Conservation (phyloP, 2,329 filamentous ascomycete genomes). For the Atkinsonella hypoxylon region DNA sequence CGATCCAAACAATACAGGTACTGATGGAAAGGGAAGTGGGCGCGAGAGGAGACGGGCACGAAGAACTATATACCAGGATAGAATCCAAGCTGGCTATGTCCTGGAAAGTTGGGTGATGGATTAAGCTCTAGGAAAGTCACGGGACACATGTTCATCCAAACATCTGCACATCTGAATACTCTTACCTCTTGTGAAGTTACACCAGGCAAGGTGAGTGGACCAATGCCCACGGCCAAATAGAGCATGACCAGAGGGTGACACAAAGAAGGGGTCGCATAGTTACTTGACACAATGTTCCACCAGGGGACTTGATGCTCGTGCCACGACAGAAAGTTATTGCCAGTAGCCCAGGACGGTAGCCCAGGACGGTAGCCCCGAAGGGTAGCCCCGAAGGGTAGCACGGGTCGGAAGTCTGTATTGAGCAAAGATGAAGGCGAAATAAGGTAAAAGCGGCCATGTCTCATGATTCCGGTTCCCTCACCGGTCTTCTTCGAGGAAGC, state of each 20-base stretch:
- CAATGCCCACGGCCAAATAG: not conserved
- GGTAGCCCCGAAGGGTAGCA: not conserved
- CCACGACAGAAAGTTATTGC: not conserved
- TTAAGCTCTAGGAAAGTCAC: not conserved
- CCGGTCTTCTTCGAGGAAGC: not conserved
- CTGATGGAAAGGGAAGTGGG: slow-evolving; percentile 8
- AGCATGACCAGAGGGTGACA: not conserved
- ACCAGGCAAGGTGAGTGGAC: not conserved
- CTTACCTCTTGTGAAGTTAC: not conserved
- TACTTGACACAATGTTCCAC: not conserved
- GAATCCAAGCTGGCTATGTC: not conserved
- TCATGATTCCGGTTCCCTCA: not conserved
- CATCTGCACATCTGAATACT: not conserved
- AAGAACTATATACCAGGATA: slow-evolving; percentile 12
- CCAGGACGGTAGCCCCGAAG: no score
- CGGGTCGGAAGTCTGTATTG: not conserved
- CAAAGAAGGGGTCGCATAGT: not conserved
- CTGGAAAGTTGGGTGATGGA: not conserved
- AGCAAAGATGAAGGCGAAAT: not conserved
- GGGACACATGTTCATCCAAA: not conserved
- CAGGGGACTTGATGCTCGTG: not conserved
- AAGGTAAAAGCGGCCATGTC: not conserved
- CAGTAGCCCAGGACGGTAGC: no score
- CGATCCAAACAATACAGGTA: not conserved
- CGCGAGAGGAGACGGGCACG: slow-evolving; percentile 8